Base-by-base conservation (phyloP, 2,329 filamentous ascomycete genomes). In the Penicillium sp. region DNA sequence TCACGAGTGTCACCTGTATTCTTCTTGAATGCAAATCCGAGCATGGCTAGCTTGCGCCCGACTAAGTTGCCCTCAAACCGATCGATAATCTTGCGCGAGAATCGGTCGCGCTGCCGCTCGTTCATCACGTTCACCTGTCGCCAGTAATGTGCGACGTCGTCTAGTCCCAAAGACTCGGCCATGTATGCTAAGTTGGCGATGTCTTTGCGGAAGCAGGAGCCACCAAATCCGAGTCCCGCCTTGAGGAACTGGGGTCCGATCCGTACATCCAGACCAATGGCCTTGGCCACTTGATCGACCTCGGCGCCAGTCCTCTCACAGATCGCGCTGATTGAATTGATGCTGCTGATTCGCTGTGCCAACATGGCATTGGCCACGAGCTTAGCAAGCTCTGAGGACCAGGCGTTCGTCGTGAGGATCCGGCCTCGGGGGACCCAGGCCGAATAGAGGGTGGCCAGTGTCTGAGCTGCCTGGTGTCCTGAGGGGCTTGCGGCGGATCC, bases 191-290 rank as follows among this genome's bases (percentile, higher is more conserved):
- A 75, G 69, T 82, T 88, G 45, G 89, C 77, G 39, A 91, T 83
- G 65, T 93, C 89, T 72, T 93, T 93, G 70, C 87, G 85, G 78
- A 93, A 91, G 72, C 89, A 93, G 55, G 84, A 88, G 18, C 89
- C 89, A 49, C 89, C 88, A 64, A 92, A 93, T 15, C 89, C 89
- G 31, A 90, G 82, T 36, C 85, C 85, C 7, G 88, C 85, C 71
- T 88, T 86, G 38, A 93, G 77, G 72, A 90, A 89, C 67, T 85
- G 84, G 56, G 81, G 77, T 6, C 89, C 89, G 52, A 93, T 89
- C 45, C 89, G 81, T 7, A 79, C 79, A 63, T 93, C 89, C 34
- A 85, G 76, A 45, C 89, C 89, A 28, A 89, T 79, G 6, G 85
- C 83, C 33, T 77, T 75, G 13, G 86, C 81, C 2, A 93, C 81